Base-by-base conservation (phyloP, 225 moss, liverwort and hornwort species). In the Straminergon stramineum region DNA sequence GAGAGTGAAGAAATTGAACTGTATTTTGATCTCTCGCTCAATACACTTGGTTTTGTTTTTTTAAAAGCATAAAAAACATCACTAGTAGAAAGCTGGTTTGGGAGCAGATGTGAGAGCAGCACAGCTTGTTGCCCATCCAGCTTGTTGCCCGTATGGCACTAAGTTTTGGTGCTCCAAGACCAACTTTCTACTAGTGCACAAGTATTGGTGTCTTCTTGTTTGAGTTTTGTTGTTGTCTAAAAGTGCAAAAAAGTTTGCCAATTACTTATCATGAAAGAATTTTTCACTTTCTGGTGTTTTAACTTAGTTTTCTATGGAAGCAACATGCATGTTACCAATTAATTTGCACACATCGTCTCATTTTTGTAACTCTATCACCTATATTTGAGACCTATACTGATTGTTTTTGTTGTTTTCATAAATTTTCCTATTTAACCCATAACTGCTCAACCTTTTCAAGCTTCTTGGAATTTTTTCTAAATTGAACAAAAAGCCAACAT, bases 311-410 rank as follows among this genome's bases (percentile, higher is more conserved):
- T 26, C 0, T 15, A 5, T 2, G 43, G 27, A 27, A 43, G 27
- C 9, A 73, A 43, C 16, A 16, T 48, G 48, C 18, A 75, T 48
- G 75, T 17, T 75, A 31, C 17, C 17, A 31, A 75, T 75, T 27
- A 31, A 75, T 75, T 27, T 75, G 48, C 48, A 48, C 6, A 39
- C 24, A 8, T 24, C 41, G 15, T 41, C 26, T 74, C 30, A 27
- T 45, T 74, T 74, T 45, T 30, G 28, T 75, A 6, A 18, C 28
- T 16, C 73, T 43, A 17, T 74, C 0, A 0, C 10, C 5, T 11
- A 0, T 43, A 17, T 75, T 48, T 30, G 0, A 45, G 30, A 18
- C 30, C 17, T 4, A 1, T 0, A 28, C 2, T 0, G 2, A 16
- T 1, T 39, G 9, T 5, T 15, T 71, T 26, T 43, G 1, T 21